Evolutionary conservation across 1,284 basidiomycete species (phyloP).

Genomic region (Phellinidium pouzarii): DNA sequence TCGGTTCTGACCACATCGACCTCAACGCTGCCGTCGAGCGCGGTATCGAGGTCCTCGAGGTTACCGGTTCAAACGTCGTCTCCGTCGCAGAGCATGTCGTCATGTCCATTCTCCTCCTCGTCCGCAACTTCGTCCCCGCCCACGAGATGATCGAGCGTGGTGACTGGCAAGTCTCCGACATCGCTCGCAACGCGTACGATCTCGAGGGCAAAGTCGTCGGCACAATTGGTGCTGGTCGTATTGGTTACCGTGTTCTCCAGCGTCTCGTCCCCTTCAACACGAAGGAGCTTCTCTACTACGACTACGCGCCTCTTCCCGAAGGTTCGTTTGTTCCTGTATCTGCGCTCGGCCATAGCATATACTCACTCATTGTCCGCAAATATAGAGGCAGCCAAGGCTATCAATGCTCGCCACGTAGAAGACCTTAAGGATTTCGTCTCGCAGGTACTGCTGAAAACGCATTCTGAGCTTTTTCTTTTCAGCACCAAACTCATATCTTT

Average conservation of each 20-base stretch:
- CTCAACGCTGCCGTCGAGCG: conserved; percentile 82
- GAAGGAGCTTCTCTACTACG: conserved; percentile 92
- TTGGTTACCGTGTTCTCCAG: conserved; percentile 88
- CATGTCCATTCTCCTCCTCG: conserved; percentile 78
- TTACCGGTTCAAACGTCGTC: conserved; percentile 79
- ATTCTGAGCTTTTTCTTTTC: conserved; percentile 24
- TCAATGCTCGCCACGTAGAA: conserved; percentile 73
- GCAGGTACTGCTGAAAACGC: conserved; percentile 29
- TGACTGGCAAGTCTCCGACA: conserved; percentile 79
- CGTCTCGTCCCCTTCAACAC: conserved; percentile 82
- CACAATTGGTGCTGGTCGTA: conserved; percentile 81
- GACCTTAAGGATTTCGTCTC: conserved; percentile 84
- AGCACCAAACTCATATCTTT: conserved; percentile 3
- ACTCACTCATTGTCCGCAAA: not conserved
- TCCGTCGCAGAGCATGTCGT: conserved; percentile 92
- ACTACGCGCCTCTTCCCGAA: conserved; percentile 79
- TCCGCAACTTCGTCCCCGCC: conserved; percentile 81
- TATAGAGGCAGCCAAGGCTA: conserved; percentile 58
- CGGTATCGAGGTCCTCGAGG: conserved; percentile 78
- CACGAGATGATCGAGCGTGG: conserved; percentile 83
- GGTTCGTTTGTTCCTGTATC: conserved; percentile 30
- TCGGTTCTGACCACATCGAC: conserved; percentile 92
- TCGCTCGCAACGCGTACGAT: conserved; percentile 81
- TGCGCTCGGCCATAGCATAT: not conserved
- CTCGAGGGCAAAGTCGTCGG: conserved; percentile 90